A percentile compares a stretch with the other conserved stretches of the same genome.
These are phyloP conservation scores for Candida lessepsii DNA, from an alignment of 805 yeast genomes.

Conservation along the genomic window DNA sequence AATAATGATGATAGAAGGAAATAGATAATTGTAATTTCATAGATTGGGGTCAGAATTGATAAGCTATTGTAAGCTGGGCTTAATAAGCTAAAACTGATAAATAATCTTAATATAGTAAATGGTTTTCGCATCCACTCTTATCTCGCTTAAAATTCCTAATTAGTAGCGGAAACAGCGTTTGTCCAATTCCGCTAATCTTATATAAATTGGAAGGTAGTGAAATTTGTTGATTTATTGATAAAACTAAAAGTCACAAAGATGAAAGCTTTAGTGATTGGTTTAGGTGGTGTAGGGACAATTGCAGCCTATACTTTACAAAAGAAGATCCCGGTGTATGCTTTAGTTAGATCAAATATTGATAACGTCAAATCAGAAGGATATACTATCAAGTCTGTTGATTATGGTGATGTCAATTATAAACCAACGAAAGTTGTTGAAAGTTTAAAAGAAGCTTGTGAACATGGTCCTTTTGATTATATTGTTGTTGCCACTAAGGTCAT, in stretches of 20 bases:
- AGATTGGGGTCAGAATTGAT: too few relatives aligned
- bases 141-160: constrained; percentile 2
- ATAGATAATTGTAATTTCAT: background rate
- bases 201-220: too few relatives aligned
- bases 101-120: too few relatives aligned
- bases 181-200: constrained; percentile 2
- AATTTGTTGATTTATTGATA: too few relatives aligned
- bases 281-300: constrained; percentile 39
- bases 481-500: constrained; percentile 35
- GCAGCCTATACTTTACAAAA: constrained; percentile 28
- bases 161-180: constrained; percentile 1
- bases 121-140: too few relatives aligned
- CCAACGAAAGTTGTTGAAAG: constrained; percentile 28
- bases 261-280: constrained; percentile 23
- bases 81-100: too few relatives aligned
- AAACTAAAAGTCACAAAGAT: background rate
- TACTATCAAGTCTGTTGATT: constrained; percentile 28
- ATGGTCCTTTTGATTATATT: constrained; percentile 32
- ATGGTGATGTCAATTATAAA: constrained; percentile 23
- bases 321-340: constrained; percentile 29
- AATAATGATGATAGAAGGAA: constrained; percentile 3
- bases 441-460: constrained; percentile 24
- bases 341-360: constrained; percentile 33
- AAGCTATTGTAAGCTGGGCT: too few relatives aligned
- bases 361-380: constrained; percentile 26